These are phyloP conservation scores for Penicillium hesseltinei DNA, from an alignment of 2,329 filamentous ascomycete species.

Conservation along the genomic window DNA sequence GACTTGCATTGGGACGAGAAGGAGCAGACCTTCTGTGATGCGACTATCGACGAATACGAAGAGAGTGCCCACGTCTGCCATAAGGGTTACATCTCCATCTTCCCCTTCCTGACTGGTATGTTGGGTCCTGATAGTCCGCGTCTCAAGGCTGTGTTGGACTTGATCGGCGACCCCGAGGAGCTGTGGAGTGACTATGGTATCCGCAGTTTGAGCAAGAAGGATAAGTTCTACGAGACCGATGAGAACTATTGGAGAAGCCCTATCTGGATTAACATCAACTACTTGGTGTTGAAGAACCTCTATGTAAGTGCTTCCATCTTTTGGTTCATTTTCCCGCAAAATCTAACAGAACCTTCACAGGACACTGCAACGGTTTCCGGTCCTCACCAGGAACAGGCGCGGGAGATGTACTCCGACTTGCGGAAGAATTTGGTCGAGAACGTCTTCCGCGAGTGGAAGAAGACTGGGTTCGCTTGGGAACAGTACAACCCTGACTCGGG, in stretches of 20 bases:
- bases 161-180: conserved; percentile 77
- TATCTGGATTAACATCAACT: conserved; percentile 96
- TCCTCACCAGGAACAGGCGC: conserved; percentile 66
- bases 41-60: conserved; percentile 92
- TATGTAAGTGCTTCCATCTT: conserved; percentile 58
- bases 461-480: conserved; percentile 97
- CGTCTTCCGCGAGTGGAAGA: conserved; percentile 81
- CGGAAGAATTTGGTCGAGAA: conserved; percentile 84
- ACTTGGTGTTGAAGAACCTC: conserved; percentile 75
- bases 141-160: conserved; percentile 70
- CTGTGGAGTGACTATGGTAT: conserved; percentile 91
- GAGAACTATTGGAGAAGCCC: conserved; percentile 98
- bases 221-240: conserved; percentile 78
- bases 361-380: conserved; percentile 63
- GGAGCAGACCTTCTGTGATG: conserved; percentile 84
- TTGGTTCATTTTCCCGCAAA: not conserved
- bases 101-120: conserved; percentile 85
- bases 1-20: conserved; percentile 89
- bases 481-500: conserved; percentile 96
- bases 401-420: conserved; percentile 71
- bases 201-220: conserved; percentile 79
- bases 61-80: conserved; percentile 88
- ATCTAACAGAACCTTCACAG: conserved; percentile 41
- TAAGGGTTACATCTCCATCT: conserved; percentile 91
- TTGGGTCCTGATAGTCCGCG: conserved; percentile 70